Evolutionary conservation across 2,329 filamentous ascomycete species (phyloP), one percentile per base, ranked within the genome.

Genomic region (Trichophyton equinum): DNA sequence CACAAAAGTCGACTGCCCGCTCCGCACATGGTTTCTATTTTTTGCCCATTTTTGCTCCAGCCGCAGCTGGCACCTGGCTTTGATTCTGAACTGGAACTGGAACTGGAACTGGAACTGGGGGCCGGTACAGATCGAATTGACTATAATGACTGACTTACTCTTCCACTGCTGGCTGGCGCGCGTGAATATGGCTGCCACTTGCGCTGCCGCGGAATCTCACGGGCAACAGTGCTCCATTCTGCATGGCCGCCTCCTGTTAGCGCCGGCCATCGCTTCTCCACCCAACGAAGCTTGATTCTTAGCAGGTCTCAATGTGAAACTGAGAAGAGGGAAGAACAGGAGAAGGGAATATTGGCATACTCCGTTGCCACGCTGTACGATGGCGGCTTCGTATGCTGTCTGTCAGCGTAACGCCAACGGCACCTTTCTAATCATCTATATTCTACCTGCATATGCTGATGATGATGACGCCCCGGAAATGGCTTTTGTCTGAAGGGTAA

Each of bases 261-360:
- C 51, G 51, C 51, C 51, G 51, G 51, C n/a, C 51, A 25, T 55
- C 33, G 11, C 33, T 55, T n/a, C 25, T 36, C 51, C 51, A 55
- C 51, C 51, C 11, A 20, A 13, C 25, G 27, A 55, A 55, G 51
- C 51, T 55, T 55, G 51, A 55, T 33, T 36, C 30, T 51, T 27
- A 36, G n/a, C 51, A 38, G 51, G 51, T 55, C 51, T 55, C 51
- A 55, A 36, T 55, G n/a, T 55, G 51, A 55, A 55, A 55, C 51
- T 36, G 15, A 27, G 15, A 33, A 20, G n/a, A 36, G 30, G 40
- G n/a, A 7, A 44, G 15, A 44, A 18, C n/a, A 15, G 40, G 7
- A 44, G 15, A 44, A 44, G n/a, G n/a, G 6, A 44, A n/a, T 44
- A n/a, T 44, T 18, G 40, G n/a, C 40, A 7, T 38, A 13, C 11